These are phyloP conservation scores for Penicillium flavigenum DNA, from an alignment of 495 filamentous ascomycete genomes.

Conservation along the genomic window DNA sequence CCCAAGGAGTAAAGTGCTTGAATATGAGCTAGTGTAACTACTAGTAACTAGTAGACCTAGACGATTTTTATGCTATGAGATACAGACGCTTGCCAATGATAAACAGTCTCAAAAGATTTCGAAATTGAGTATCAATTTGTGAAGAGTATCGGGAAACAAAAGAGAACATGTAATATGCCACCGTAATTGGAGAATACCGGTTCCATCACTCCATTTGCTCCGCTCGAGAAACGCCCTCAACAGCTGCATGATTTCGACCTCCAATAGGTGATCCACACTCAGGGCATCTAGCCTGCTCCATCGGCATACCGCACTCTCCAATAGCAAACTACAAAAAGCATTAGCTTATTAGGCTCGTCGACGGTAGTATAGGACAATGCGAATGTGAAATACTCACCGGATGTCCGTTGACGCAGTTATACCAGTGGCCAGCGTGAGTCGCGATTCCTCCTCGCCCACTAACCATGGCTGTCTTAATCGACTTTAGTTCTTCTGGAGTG, in stretches of 20 bases:
- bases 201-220: conserved; percentile 34
- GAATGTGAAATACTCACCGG: not conserved
- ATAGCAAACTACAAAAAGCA: conserved; percentile 12
- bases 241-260: conserved; percentile 11
- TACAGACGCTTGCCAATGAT: too few species aligned
- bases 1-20: too few species aligned
- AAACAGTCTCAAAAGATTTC: too few species aligned
- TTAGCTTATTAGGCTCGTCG: too few species aligned
- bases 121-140: too few species aligned
- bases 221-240: conserved; percentile 15
- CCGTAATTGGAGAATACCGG: too few species aligned
- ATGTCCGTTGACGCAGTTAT: conserved; percentile 22
- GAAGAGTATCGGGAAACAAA: too few species aligned
- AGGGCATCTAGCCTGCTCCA: conserved; percentile 18
- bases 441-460: conserved; percentile 17
- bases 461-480: conserved; percentile 17
- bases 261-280: conserved; percentile 18
- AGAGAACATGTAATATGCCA: too few species aligned
- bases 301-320: conserved; percentile 21
- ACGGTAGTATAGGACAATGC: too few species aligned
- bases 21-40: too few species aligned
- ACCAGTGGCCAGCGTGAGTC: conserved; percentile 23
- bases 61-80: too few species aligned
- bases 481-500: conserved; percentile 14
- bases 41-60: too few species aligned